Conservation (phyloP, 352 stramenopile genomes). For the Phytophthora pisi region DNA sequence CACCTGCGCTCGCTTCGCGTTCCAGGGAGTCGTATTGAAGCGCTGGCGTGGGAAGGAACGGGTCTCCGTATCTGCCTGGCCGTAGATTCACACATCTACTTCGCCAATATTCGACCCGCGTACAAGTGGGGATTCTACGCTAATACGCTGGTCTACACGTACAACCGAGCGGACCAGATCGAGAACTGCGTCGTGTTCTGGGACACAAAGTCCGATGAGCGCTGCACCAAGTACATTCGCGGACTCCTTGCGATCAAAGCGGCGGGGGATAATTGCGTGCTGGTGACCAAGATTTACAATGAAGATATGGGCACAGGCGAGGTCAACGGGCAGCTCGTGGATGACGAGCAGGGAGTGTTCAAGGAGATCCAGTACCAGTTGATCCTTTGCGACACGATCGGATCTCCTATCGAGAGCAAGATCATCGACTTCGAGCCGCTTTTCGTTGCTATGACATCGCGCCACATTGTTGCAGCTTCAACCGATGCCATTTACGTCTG, state of each 20-base stretch:
- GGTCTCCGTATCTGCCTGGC: slow-evolving; percentile 92
- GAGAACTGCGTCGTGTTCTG: slow-evolving; percentile 92
- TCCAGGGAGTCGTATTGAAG: slow-evolving; percentile 86
- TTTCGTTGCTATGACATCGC: slow-evolving; percentile 88
- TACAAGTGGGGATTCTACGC: slow-evolving; percentile 93
- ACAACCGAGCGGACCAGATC: slow-evolving; percentile 88
- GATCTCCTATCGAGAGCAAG: slow-evolving; percentile 85
- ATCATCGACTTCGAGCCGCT: slow-evolving; percentile 85
- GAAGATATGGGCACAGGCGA: slow-evolving; percentile 55
- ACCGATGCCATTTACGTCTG: slow-evolving; percentile 91
- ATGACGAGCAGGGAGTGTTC: slow-evolving; percentile 34
- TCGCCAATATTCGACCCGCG: slow-evolving; percentile 93
- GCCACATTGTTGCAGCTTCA: slow-evolving; percentile 82
- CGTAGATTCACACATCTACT: slow-evolving; percentile 96
- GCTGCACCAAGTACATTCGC: slow-evolving; percentile 88
- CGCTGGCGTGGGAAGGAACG: slow-evolving; percentile 91
- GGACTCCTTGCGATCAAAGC: slow-evolving; percentile 79
- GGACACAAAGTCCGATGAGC: slow-evolving; percentile 89
- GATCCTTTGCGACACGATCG: slow-evolving; percentile 88
- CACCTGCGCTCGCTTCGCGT: slow-evolving; percentile 90
- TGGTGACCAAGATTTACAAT: slow-evolving; percentile 87
- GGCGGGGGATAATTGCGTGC: slow-evolving; percentile 85
- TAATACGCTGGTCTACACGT: slow-evolving; percentile 92
- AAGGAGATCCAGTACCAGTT: slow-evolving; percentile 84
- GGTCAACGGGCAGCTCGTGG: slow-evolving; percentile 28